phyloP scores from a whole-genome alignment of 2,329 filamentous ascomycete genomes.

The Penicillium sp. region DNA sequence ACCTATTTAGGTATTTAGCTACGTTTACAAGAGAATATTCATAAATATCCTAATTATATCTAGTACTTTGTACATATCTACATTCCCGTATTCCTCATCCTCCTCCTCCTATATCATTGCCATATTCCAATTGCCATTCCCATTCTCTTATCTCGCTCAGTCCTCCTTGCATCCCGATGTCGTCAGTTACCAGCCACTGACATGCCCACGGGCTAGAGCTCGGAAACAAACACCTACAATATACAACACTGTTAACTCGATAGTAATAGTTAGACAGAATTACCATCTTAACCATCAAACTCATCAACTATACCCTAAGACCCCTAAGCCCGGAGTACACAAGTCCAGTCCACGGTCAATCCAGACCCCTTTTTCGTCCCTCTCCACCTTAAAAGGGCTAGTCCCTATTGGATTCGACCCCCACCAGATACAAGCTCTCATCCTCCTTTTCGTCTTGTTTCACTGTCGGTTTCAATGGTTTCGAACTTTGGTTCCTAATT shows the following conservation, averaged over 20 bases:
- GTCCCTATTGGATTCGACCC: neutral
- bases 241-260: neutral
- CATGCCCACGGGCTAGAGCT: neutral
- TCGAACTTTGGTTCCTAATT: neutral
- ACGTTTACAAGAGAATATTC: neutral
- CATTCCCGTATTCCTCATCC: neutral
- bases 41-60: neutral
- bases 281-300: neutral
- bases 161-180: slow-evolving; percentile 12
- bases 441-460: neutral
- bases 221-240: neutral
- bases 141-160: neutral
- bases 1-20: neutral
- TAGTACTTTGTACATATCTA: neutral
- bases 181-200: slow-evolving; percentile 13
- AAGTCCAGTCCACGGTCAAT: neutral
- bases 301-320: neutral
- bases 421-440: slow-evolving; percentile 1
- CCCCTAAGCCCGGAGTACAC: neutral
- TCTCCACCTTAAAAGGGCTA: neutral
- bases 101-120: neutral
- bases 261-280: neutral
- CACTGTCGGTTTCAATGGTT: neutral
- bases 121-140: neutral
- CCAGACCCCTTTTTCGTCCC: slow-evolving; percentile 1